A percentile compares a stretch with the other conserved stretches of the same genome.
phyloP scores from a whole-genome alignment of 306 rosid species.

The Fragaria ananassa region DNA sequence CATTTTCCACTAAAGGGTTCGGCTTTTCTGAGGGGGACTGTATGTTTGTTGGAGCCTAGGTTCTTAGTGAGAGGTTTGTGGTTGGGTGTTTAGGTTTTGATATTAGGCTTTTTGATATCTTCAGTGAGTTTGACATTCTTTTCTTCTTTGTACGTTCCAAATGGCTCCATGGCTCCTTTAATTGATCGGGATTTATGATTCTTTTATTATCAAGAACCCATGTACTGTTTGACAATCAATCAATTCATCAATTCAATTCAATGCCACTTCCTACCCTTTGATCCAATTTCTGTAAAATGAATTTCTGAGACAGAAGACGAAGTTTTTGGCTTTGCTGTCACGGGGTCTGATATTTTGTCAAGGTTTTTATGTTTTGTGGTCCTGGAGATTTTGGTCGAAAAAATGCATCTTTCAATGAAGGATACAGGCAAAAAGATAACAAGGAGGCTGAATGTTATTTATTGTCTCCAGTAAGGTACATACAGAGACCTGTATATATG shows the following conservation, averaged over 20 bases:
- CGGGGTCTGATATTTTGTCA: neutral
- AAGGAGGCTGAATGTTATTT: neutral
- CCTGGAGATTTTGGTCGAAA: neutral
- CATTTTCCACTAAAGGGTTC: conserved; percentile 35
- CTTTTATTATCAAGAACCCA: conserved; percentile 48
- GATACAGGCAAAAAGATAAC: neutral
- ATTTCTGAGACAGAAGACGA: neutral
- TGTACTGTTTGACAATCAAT: conserved; percentile 36
- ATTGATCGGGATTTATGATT: conserved; percentile 52
- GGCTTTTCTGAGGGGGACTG: neutral
- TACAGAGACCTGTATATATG: neutral
- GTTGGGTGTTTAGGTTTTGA: conserved; percentile 44
- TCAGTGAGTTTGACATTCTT: conserved; percentile 52
- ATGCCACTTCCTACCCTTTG: neutral
- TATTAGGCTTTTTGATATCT: conserved; percentile 51
- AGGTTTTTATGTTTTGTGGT: neutral
- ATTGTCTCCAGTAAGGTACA: neutral
- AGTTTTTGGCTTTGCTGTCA: neutral
- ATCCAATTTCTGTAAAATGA: neutral
- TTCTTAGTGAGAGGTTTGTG: conserved; percentile 50
- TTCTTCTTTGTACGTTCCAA: conserved; percentile 14
- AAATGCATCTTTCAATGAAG: neutral
- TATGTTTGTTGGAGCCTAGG: conserved; percentile 27
- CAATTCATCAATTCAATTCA: conserved; percentile 44
- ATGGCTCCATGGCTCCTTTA: conserved; percentile 32